phyloP scores from a whole-genome alignment of 768 basidiomycete species.

The Cystofilobasidium bisporidii region DNA sequence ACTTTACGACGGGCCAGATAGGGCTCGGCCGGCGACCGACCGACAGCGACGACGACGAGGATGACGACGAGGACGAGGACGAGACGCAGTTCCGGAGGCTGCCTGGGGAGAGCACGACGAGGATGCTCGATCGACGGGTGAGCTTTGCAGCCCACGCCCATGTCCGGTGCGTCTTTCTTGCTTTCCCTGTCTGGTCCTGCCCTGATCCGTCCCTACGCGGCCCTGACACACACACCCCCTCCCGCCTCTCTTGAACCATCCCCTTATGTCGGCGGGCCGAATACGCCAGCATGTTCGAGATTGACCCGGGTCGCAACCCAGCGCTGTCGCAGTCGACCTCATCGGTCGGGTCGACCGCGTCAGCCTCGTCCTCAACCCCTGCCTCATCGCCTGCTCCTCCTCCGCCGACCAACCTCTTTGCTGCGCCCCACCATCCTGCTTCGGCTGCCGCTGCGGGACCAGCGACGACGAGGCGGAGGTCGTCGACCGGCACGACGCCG shows the following conservation, averaged over 20 bases:
- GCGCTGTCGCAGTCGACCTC: not conserved
- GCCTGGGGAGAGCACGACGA: constrained; percentile 22
- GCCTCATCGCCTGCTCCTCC: not conserved
- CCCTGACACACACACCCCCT: too few species aligned
- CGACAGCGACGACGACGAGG: not conserved
- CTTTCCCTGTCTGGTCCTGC: not conserved
- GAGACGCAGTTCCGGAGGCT: constrained; percentile 20
- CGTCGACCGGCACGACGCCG: too few species aligned
- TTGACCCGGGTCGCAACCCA: not conserved
- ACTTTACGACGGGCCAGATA: constrained; percentile 5
- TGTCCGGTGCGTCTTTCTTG: constrained; percentile 24
- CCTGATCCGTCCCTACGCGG: too few species aligned
- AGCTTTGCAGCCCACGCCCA: constrained; percentile 27
- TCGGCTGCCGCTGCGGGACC: not conserved
- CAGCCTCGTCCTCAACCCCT: not conserved
- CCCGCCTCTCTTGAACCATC: too few species aligned
- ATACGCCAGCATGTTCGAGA: constrained; percentile 1
- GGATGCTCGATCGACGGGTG: constrained; percentile 16
- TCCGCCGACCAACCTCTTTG: not conserved
- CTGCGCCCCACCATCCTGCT: constrained; percentile 6
- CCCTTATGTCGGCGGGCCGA: too few species aligned
- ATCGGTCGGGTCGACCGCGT: not conserved
- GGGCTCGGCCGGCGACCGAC: not conserved
- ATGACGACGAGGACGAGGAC: constrained; percentile 22
- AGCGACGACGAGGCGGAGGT: not conserved